Evolutionary conservation across 768 basidiomycete genomes (phyloP), one percentile per base, ranked within the genome.

Genomic region (Hysterangium stoloniferum): DNA sequence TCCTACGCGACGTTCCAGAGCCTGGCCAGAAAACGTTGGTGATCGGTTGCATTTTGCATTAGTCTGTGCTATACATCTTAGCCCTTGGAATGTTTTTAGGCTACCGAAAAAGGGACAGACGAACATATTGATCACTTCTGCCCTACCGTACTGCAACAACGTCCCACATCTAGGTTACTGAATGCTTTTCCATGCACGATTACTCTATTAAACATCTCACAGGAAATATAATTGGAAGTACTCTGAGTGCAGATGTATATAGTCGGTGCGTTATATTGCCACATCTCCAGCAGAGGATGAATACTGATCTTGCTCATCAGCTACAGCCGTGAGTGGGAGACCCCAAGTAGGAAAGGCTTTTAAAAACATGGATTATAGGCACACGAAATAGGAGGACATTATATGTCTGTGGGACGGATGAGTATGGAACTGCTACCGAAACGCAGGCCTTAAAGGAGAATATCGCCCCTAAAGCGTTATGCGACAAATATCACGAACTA

Each of bases 391-490:
- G 86, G 59, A 81, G 84, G 37, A 95, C 92, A 0, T 74, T 98
- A 28, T 99, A 95, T 64, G 77, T 99, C 50, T 99, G 96, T 66
- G 96, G 96, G 24, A 98, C 96, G 4, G 96, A 99, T 62, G 96
- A 99, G 67, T 99, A 99, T 60, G 96, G 96, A n/a, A 99, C 96
- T 6, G 95, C 96, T 0, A 96, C 96, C 0, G 96, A 99, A 72
- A 97, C 94, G 2, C 94, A 96, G 65, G 95, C 96, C 3, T 65
- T 91, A 53, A 91, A 92, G 62, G 91, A 95, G 63, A 80, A 82
- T 0, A 65, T 93, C 33, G 80, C 86, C 9, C 86, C 92, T 0
- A 72, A 71, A 54, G 78, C 82, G 57, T 73, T 97, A 1, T 96
- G 92, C 64, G 87, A 93, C 67, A 93, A 94, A 68, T 97, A 97